Percentiles rank a stretch among this genome's conserved stretches.
These are phyloP conservation scores for Fomitopsis serialis DNA, from an alignment of 768 basidiomycete species.

Conservation along the genomic window DNA sequence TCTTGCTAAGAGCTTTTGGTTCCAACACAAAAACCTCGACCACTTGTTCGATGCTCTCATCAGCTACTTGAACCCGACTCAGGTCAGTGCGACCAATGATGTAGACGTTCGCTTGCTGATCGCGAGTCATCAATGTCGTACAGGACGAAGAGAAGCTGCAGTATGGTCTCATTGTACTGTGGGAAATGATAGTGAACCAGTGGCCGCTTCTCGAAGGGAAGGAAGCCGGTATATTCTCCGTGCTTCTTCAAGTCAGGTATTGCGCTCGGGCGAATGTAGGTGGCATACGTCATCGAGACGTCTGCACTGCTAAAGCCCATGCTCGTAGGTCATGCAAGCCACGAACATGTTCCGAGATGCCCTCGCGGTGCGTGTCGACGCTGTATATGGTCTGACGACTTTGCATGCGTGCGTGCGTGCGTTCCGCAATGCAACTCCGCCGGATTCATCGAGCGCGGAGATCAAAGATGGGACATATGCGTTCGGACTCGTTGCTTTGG, in stretches of 20 bases:
- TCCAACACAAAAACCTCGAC: conserved; percentile 64
- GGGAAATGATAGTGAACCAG: conserved; percentile 81
- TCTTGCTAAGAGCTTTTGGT: conserved; percentile 62
- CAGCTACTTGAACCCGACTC: conserved; percentile 53
- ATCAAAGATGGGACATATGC: conserved; percentile 66
- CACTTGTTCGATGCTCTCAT: conserved; percentile 62
- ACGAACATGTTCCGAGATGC: conserved; percentile 78
- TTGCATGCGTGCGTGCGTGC: conserved; percentile 67
- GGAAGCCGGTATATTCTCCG: conserved; percentile 71
- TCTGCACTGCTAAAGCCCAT: neutral
- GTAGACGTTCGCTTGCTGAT: conserved; percentile 3
- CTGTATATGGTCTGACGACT: conserved; percentile 81
- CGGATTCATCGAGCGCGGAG: conserved; percentile 38
- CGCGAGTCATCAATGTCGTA: conserved; percentile 8
- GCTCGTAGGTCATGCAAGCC: conserved; percentile 70
- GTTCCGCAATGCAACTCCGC: conserved; percentile 52
- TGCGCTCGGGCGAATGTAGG: conserved; percentile 67
- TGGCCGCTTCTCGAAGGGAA: conserved; percentile 68
- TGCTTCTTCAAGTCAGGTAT: conserved; percentile 67
- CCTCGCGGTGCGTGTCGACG: conserved; percentile 65
- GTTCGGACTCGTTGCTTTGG: conserved; percentile 79
- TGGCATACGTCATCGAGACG: conserved; percentile 7
- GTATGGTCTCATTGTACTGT: conserved; percentile 75
- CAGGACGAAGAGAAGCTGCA: conserved; percentile 65
- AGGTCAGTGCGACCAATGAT: conserved; percentile 37